Evolutionary conservation across 495 filamentous ascomycete species (phyloP), one percentile per base, ranked within the genome.

Genomic region (Halenospora varia): DNA sequence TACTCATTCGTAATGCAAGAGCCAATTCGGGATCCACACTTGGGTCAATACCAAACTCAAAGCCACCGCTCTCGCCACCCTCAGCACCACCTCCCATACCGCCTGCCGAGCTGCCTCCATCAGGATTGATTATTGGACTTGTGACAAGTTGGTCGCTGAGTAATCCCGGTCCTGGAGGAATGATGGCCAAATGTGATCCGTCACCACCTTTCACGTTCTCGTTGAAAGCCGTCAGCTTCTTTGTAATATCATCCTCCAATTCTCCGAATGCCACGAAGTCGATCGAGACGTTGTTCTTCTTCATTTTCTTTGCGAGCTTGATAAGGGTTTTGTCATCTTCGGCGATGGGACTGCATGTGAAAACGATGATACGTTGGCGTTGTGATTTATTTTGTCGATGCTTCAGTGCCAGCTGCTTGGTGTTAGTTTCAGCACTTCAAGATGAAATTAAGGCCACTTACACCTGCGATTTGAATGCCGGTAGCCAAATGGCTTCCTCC

Each of bases 331-430:
- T 92, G 73, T 97, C 88, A 62, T 88, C 85, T 70, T 98, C 94
- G 41, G 80, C 82, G 65, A 98, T 87, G 40, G 91, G 89, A 2
- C 89, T 93, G 78, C 94, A 97, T 48, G 89, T 90, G 74, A 98
- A 97, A 18, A 90, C 90, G 69, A 98, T 86, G 70, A 97, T 96
- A 59, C 94, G 89, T 79, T 96, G 91, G 48, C 87, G 83, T 72
- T 97, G 92, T 35, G 88, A 88, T 67, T 96, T 97, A 73, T 98
- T 96, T 73, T 96, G 91, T 35, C 94, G 87, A 72, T 98, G 94
- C 76, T 97, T 98, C 61, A 98, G 80, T n/a, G 94, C 94, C 55
- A 98, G 82, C 90, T 96, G n/a, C n/a, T n/a, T n/a, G 57, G 51
- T 56, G 10, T 35, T 18, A 24, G 24, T 29, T 15, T 56, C 25